phyloP scores from a whole-genome alignment of 768 basidiomycete genomes.

The Lactarius hatsudake region DNA sequence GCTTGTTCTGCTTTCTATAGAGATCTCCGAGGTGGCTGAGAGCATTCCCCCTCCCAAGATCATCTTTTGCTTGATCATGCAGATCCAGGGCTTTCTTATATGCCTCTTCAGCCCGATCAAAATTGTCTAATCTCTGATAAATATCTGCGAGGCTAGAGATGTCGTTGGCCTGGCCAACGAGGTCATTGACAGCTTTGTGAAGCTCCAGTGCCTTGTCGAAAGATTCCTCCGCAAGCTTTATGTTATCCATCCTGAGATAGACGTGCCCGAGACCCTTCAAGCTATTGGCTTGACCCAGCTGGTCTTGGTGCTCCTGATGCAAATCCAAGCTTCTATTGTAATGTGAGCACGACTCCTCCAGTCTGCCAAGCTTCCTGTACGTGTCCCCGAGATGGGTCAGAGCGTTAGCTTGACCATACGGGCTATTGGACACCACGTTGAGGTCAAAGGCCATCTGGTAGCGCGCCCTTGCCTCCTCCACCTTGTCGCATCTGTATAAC shows the following conservation, averaged over 20 bases:
- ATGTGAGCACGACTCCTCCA: constrained; percentile 1
- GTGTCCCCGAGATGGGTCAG: constrained; percentile 21
- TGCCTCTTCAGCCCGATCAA: constrained; percentile 6
- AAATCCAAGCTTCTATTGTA: constrained; percentile 1
- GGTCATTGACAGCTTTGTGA: constrained; percentile 16
- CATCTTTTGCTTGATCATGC: constrained; percentile 13
- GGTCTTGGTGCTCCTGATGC: constrained; percentile 7
- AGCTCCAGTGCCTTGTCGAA: constrained; percentile 13
- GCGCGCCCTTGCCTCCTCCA: constrained; percentile 1
- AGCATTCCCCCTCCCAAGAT: constrained; percentile 21
- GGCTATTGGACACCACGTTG: not conserved
- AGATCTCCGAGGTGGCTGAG: constrained; percentile 20
- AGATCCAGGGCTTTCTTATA: constrained; percentile 13
- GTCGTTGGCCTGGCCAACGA: constrained; percentile 24
- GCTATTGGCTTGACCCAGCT: constrained; percentile 21
- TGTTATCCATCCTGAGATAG: constrained; percentile 13
- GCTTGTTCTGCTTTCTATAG: constrained; percentile 19
- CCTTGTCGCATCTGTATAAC: constrained; percentile 12
- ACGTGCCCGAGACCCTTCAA: constrained; percentile 20
- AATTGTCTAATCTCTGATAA: constrained; percentile 14
- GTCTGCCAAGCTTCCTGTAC: constrained; percentile 16
- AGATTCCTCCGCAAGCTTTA: constrained; percentile 1
- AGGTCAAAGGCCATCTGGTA: constrained; percentile 17
- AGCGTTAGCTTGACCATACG: constrained; percentile 22
- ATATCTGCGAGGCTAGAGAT: constrained; percentile 16